Base-by-base conservation (phyloP, 2,329 filamentous ascomycete genomes). In the Parafenestella ontariensis region DNA sequence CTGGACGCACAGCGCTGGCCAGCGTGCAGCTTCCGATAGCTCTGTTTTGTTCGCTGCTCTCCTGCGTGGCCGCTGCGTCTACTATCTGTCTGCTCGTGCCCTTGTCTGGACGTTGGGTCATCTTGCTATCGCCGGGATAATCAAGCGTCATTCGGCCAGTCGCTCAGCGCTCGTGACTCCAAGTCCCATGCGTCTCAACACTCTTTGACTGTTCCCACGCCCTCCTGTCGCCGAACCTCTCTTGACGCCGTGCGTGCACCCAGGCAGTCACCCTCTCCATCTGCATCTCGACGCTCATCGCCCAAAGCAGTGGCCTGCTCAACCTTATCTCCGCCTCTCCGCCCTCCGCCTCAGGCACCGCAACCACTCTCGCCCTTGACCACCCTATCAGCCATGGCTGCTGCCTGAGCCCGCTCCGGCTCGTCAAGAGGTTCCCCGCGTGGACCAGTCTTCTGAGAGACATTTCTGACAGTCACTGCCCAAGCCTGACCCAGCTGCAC, bases 111-210 rank as follows among this genome's bases (percentile, higher is more conserved):
- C 51, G 47, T 59, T 48, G 49, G 60, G 37, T 63, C 64, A 61
- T 61, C 58, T 52, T 65, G 63, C 64, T 69, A 69, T 69, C 66
- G 61, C 61, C 50, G 49, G 34, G 39, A 62, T 58, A 63, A n/a
- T n/a, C n/a, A n/a, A 59, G 59, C 70, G 70, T 73, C 70, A 72
- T 69, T 61, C 56, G 66, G 55, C 49, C 61, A 66, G 64, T 70
- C 70, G 71, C 71, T 70, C 69, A 64, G 69, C 70, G 71, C 71
- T 70, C 69, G 70, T 69, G 66, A 68, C 70, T 64, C 58, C 53
- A 37, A 23, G 41, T 61, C 59, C 50, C 61, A 61, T 53, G 51
- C 65, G 48, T 47, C 58, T 49, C 59, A 61, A 59, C 60, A 49
- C 57, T 69, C 63, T 65, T 64, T 65, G 56, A 59, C 65, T 62